Conservation (phyloP, 306 rosid genomes). For the Datisca glomerata region DNA sequence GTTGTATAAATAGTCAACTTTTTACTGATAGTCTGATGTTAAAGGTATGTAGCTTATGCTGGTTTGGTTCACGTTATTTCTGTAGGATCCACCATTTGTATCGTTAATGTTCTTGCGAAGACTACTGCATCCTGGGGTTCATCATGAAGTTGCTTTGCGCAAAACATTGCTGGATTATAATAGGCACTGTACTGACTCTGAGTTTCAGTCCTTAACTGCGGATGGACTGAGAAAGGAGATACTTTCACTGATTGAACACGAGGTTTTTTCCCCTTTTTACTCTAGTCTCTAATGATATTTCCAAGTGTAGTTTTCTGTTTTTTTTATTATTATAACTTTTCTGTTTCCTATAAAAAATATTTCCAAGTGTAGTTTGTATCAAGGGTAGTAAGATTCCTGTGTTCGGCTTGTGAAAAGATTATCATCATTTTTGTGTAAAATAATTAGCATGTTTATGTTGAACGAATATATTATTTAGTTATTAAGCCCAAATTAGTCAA, state of each 20-base stretch:
- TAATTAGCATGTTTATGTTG: no score
- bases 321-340: no score
- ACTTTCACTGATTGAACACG: conserved; percentile 74
- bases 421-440: no score
- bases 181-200: conserved; percentile 72
- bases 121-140: conserved; percentile 84
- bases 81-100: conserved; percentile 65
- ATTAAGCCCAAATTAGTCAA: no score
- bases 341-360: no score
- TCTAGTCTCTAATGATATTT: no score
- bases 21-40: no score
- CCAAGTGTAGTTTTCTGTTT: not conserved
- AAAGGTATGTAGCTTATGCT: conserved; percentile 7
- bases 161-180: conserved; percentile 66
- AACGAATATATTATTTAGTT: no score
- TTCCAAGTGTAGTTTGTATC: no score
- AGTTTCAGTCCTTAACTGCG: conserved; percentile 57
- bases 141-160: conserved; percentile 58
- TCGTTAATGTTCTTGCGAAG: conserved; percentile 73
- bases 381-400: no score
- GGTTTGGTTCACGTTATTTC: conserved; percentile 16
- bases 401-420: no score
- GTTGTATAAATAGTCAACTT: no score
- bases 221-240: conserved; percentile 82
- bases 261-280: conserved; percentile 38